phyloP scores from a whole-genome alignment of 2,329 filamentous ascomycete genomes.

The Botryotinia narcissicola region DNA sequence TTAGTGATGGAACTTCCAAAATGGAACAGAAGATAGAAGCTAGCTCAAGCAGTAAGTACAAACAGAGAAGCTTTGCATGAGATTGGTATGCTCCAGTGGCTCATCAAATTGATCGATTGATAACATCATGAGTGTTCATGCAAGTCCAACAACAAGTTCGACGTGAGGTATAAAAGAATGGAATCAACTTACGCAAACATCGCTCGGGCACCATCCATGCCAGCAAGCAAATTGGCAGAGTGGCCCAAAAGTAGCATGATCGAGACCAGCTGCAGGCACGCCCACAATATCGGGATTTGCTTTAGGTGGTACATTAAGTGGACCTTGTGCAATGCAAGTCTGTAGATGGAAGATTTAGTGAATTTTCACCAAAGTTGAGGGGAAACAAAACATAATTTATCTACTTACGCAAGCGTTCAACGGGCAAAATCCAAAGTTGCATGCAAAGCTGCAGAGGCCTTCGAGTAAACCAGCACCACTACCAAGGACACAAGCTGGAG shows the following conservation, averaged over 20 bases:
- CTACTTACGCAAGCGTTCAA: background rate
- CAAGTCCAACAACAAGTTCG: no score
- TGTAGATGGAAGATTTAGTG: background rate
- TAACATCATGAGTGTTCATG: no score
- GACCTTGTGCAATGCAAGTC: background rate
- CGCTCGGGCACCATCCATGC: conserved; percentile 1
- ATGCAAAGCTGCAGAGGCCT: conserved; percentile 5
- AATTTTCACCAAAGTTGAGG: background rate
- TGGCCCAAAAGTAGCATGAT: background rate
- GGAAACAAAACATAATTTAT: background rate
- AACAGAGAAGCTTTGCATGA: background rate
- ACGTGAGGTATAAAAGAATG: no score
- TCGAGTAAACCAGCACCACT: background rate
- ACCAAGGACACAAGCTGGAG: background rate
- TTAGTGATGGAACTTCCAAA: background rate
- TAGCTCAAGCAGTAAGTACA: background rate
- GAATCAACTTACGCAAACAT: background rate
- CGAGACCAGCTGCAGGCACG: background rate
- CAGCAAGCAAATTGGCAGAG: conserved; percentile 1
- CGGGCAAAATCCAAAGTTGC: conserved; percentile 13
- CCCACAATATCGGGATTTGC: background rate
- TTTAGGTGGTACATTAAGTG: background rate
- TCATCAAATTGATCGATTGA: no score
- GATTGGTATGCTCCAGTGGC: background rate
- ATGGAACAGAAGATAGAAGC: background rate